Base-by-base conservation (phyloP, 1,284 basidiomycete species). In the Mycosarcoma mackinlayi region DNA sequence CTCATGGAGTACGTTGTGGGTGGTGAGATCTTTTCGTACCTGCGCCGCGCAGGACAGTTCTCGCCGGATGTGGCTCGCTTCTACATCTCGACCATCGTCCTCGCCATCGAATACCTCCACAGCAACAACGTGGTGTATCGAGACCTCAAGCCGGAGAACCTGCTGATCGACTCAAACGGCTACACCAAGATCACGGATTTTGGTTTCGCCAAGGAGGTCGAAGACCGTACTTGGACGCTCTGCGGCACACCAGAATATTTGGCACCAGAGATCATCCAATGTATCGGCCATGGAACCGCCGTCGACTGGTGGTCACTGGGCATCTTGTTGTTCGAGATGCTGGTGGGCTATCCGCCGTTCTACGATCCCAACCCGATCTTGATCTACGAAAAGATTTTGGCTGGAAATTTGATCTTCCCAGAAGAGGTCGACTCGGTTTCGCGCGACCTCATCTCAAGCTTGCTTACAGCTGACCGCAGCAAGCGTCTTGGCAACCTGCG, bases 1-100 rank as follows among this genome's bases (percentile, higher is more conserved):
- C 75, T 87, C 38, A 78, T 86, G 40, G 86, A 85, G 6, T 86
- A 86, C 60, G 84, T 86, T 6, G 84, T 85, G 3, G 86, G 86
- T 8, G 86, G 86, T 52, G 86, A 87, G 54, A 68, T 87, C 18
- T 87, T 87, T 73, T 85, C 85, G 4, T 85, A 86, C 49, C 75
- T 86, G 16, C 82, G 86, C 31, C 38, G 77, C 10, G 78, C 75
- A 5, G 72, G 75, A 11, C 78, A 84, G 11, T 86, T 87, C 78
- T 84, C 86, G 0, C 80, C 84, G 10, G 86, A 86, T 59, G 85
- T 86, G 13, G 84, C 86, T 16, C 79, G 86, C 13, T 87, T 86
- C 78, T 87, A 86, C 73, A 84, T 86, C 45, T 85, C 86, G 2
- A 84, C 83, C 40, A 85, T 86, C 60, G 83, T 86, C 16, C 82